A percentile compares a stretch with the other conserved stretches of the same genome.
These are phyloP conservation scores for Phytophthora europaea DNA, from an alignment of 352 stramenopile genomes.

Conservation along the genomic window DNA sequence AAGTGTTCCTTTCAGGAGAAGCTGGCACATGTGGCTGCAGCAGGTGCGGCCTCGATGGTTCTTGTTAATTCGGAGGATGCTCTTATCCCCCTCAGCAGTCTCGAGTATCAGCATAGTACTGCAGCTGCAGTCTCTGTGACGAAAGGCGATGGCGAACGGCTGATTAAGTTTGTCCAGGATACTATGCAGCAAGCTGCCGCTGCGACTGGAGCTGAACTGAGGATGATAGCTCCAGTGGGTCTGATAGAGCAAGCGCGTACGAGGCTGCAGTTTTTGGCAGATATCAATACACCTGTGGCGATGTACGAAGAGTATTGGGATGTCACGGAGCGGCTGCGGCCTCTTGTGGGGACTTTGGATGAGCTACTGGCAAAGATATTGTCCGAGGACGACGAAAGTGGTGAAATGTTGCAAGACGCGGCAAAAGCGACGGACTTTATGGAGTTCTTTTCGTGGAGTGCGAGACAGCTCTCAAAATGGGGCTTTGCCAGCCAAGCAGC, in stretches of 20 bases:
- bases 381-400: slow-evolving; percentile 2
- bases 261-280: slow-evolving; percentile 49
- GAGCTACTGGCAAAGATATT: slow-evolving; percentile 29
- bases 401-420: neutral
- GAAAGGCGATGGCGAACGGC: slow-evolving; percentile 34
- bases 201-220: slow-evolving; percentile 2
- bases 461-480: slow-evolving; percentile 25
- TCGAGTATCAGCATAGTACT: slow-evolving; percentile 27
- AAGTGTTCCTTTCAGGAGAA: slow-evolving; percentile 56
- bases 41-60: slow-evolving; percentile 39
- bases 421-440: slow-evolving; percentile 15
- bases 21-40: slow-evolving; percentile 30
- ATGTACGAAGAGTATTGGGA: slow-evolving; percentile 48
- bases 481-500: slow-evolving; percentile 32
- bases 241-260: slow-evolving; percentile 33
- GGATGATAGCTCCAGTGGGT: neutral
- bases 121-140: slow-evolving; percentile 39
- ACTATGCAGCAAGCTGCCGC: neutral
- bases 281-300: slow-evolving; percentile 40
- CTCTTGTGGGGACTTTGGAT: slow-evolving; percentile 27
- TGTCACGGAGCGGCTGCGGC: slow-evolving; percentile 15
- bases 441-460: slow-evolving; percentile 34
- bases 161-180: slow-evolving; percentile 26
- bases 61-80: slow-evolving; percentile 52
- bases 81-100: slow-evolving; percentile 35